Evolutionary conservation across 2,329 filamentous ascomycete genomes (phyloP), one percentile per base, ranked within the genome.

Genomic region (Elsinoe ampelina): DNA sequence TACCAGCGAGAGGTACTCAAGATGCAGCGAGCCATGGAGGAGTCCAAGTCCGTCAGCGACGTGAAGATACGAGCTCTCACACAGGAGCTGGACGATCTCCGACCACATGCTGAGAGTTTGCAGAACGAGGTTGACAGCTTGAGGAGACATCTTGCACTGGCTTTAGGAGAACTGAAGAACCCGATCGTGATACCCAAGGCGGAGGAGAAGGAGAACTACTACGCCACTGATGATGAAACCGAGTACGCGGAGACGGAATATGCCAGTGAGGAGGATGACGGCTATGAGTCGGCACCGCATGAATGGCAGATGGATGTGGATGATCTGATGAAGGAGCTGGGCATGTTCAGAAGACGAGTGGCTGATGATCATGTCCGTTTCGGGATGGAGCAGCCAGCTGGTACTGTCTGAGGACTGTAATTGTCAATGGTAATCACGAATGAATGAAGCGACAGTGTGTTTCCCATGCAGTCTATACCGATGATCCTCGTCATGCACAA

Each of bases 11-110:
- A 91, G 65, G 93, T 98, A 15, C 80, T 83, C 48, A 82, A 86
- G 57, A 90, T 98, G 86, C 90, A 97, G 71, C 84, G 91, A 59
- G 82, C 95, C 71, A 96, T 96, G 91, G 91, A 97, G 70, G 93
- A 98, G 73, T 86, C 85, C 61, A 83, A 86, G 59, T 86, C 95
- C 70, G 87, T 97, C 12, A 85, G 87, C 30, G 92, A 97, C 68
- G 89, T 87, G 75, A 96, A 95, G 78, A 95, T 98, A 68, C 85
- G 89, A 63, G 89, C 86, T 61, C 74, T 98, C 55, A 86, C 70
- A 0, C 64, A 64, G 20, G 76, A 78, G 62, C 70, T 77, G 10
- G 76, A 78, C 41, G 74, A 77, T 58, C 64, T 78, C 15, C 66
- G 74, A 8, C 75, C 75, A 2, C 62, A 65, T 57, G 76, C 75